A percentile compares a stretch with the other conserved stretches of the same genome.
These are phyloP conservation scores for Pholiota adiposa DNA, from an alignment of 1,284 basidiomycete species.

Conservation along the genomic window DNA sequence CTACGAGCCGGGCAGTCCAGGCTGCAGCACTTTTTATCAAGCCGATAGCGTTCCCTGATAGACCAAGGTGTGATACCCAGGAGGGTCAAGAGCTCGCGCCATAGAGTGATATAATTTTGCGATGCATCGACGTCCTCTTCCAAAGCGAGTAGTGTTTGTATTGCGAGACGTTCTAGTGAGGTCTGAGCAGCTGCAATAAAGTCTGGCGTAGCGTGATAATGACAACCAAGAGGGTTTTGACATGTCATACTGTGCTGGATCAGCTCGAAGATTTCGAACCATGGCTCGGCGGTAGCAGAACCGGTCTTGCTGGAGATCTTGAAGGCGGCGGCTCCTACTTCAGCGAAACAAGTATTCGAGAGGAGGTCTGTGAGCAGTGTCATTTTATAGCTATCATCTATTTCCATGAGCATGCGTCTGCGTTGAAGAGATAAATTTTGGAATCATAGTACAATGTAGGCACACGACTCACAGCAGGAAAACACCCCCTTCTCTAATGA, in stretches of 20 bases:
- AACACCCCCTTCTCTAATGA: background rate
- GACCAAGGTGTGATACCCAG: slow-evolving; percentile 1
- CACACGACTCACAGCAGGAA: no score
- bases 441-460: no score
- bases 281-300: background rate
- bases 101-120: slow-evolving; percentile 1
- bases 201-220: no score
- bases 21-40: slow-evolving; percentile 12
- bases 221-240: no score
- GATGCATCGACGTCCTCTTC: background rate
- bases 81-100: background rate
- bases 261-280: slow-evolving; percentile 5
- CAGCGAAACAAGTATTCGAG: background rate
- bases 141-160: slow-evolving; percentile 1
- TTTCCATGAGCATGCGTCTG: no score
- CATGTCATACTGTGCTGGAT: background rate
- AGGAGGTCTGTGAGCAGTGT: no score
- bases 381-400: no score
- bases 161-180: slow-evolving; percentile 1
- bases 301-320: no score
- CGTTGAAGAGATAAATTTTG: no score
- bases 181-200: background rate
- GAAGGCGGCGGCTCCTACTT: background rate
- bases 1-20: slow-evolving; percentile 4
- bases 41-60: slow-evolving; percentile 11